Evolutionary conservation across 352 stramenopile genomes (phyloP).

Genomic region (Phytophthora europaea): DNA sequence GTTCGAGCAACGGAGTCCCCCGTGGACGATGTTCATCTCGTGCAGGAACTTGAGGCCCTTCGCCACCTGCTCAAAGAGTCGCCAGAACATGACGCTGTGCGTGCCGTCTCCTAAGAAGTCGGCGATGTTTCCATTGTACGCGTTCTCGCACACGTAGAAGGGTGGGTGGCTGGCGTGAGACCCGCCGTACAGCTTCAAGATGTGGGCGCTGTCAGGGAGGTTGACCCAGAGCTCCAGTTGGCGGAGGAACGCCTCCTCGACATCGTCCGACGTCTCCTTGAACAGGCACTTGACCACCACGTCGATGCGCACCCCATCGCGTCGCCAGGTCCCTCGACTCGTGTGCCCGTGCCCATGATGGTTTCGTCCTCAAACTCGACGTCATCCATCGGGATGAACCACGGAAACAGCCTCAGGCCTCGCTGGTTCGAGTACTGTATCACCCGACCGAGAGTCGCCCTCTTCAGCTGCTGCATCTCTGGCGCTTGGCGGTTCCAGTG

Average conservation of each 20-base stretch:
- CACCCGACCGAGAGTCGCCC: conserved; percentile 19
- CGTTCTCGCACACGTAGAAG: conserved; percentile 44
- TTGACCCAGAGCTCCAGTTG: conserved; percentile 47
- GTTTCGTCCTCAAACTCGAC: conserved; percentile 26
- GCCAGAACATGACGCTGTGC: conserved; percentile 24
- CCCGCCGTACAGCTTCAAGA: conserved; percentile 50
- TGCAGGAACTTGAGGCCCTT: conserved; percentile 68
- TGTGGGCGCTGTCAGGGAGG: conserved; percentile 35
- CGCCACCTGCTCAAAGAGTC: conserved; percentile 27
- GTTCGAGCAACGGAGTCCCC: conserved; percentile 88
- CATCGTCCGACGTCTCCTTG: neutral
- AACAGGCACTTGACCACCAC: conserved; percentile 25
- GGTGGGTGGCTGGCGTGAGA: conserved; percentile 39
- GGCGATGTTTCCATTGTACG: conserved; percentile 35
- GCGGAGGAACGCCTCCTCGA: conserved; percentile 32
- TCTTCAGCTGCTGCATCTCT: conserved; percentile 28
- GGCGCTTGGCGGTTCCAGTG: conserved; percentile 2
- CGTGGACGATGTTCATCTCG: conserved; percentile 51
- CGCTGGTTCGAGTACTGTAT: conserved; percentile 7
- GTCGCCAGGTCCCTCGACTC: conserved; percentile 17
- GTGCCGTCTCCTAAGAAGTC: conserved; percentile 23
- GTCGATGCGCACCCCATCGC: conserved; percentile 30
- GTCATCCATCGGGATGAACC: conserved; percentile 38
- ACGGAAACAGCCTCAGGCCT: conserved; percentile 24
- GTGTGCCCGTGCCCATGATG: conserved; percentile 17